These are phyloP conservation scores for Hyparrhenia diplandra DNA, from an alignment of 176 grass and related monocot genomes.

Conservation along the genomic window DNA sequence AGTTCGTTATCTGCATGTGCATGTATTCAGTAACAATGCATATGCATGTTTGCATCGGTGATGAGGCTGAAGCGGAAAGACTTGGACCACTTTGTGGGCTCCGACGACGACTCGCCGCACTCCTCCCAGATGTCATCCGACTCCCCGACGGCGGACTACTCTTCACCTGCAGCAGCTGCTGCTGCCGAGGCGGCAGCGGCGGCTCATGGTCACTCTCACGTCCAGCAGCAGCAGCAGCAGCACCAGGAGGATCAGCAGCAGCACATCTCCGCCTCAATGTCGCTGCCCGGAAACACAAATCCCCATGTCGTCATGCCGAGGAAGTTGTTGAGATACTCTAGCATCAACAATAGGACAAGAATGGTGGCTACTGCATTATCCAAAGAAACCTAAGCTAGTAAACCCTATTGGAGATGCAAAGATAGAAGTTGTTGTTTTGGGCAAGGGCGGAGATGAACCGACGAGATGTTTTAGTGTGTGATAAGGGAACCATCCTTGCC, in stretches of 20 bases:
- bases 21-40: background rate
- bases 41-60: constrained; percentile 34
- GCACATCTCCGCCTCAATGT: too few relatives aligned
- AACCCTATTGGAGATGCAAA: too few relatives aligned
- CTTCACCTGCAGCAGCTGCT: constrained; percentile 15
- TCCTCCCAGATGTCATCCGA: constrained; percentile 50
- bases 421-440: too few relatives aligned
- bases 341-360: too few relatives aligned
- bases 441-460: too few relatives aligned
- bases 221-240: background rate
- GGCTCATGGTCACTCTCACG: constrained; percentile 28
- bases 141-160: constrained; percentile 25
- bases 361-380: too few relatives aligned
- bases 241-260: background rate
- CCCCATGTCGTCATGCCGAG: too few relatives aligned
- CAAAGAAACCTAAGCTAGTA: too few relatives aligned
- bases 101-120: constrained; percentile 60
- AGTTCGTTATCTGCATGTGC: background rate
- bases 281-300: too few relatives aligned
- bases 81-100: constrained; percentile 52
- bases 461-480: too few relatives aligned
- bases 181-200: background rate
- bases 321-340: too few relatives aligned
- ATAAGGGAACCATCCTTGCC: too few relatives aligned
- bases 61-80: constrained; percentile 61